Base-by-base conservation (phyloP, 2,329 filamentous ascomycete species). In the Rutstroemia sydowiana region DNA sequence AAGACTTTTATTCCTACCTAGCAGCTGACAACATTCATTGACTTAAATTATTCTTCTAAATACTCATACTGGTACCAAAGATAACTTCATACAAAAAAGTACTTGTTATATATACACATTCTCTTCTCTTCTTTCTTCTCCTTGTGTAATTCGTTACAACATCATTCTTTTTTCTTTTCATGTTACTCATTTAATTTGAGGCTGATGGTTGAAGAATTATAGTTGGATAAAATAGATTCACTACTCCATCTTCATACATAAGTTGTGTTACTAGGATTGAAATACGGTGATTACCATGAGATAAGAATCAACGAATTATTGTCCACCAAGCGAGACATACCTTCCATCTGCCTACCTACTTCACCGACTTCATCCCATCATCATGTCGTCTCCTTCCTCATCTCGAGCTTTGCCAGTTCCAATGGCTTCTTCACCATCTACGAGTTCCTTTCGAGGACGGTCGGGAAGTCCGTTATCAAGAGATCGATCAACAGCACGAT, bases 401-500 rank as follows among this genome's bases (percentile, higher is more conserved):
- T 57, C 62, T 55, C 55, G 61, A 57, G 63, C 71, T 65, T 57
- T 69, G 58, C 65, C 67, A 55, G 64, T 70, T 55, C 59, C 71
- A 50, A 66, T 73, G 53, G 70, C 75, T 3, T 73, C 74, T 1
- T 79, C 78, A 28, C 72, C 75, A 5, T 45, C 48, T 16, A 11
- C 32, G 14, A 31, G 23, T 20, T 51, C 48, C 21, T 37, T 51
- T 11, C 21, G 48, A 21, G 48, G 48, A 20, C 66, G 69, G 36
- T 75, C 76, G 11, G 66, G 70, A 20, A 57, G 63, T 58, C 61
- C 61, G 30, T 59, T 57, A 13, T 52, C 53, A 11, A 76, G 81
- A 66, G 78, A 76, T 47, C 75, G 81, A 56, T 71, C 77, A 44
- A 85, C 77, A 47, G 81, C 81, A 52, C 75, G 81, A 57, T 73